Base-by-base conservation (phyloP, 192 early-diverging fungal species). In the Backusella luteola region DNA sequence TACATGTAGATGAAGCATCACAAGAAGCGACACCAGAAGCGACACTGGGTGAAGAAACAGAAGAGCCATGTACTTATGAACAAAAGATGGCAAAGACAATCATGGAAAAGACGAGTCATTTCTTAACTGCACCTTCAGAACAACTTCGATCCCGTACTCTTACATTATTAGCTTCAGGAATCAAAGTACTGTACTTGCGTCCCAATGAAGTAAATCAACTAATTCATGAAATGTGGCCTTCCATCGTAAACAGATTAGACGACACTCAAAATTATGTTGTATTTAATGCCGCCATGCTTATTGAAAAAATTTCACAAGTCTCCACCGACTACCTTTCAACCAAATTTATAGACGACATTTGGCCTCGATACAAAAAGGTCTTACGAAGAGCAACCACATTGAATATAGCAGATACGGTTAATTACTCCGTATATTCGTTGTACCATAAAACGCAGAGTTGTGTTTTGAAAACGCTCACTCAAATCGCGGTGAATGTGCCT, bases 201-300 rank as follows among this genome's bases (percentile, higher is more conserved):
- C 76, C 85, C 1, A 38, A 71, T 8, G 82, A 90, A 32, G 49
- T 90, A 32, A 80, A 86, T 66, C 81, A 85, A 34, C 77, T 87
- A 2, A 75, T 90, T 2, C 79, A 88, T 70, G 76, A 68, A 5
- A 72, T 86, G 19, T 90, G 89, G 89, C 86, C 86, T 0, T 77
- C 79, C 0, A 80, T 87, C n/a, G 72, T 90, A 1, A 76, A 80
- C 32, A 74, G 69, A 34, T 67, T 81, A 34, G 78, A 79, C 17
- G 84, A 86, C 69, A 19, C 59, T 36, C 77, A 83, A 53, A 76
- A 75, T 21, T 81, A 75, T 44, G 84, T 86, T 8, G 66, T 77
- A n/a, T 76, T 85, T 21, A 49, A 79, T 42, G 81, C 85, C 11
- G 73, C 56, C 9, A 23, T 26, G 34, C 73, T 84, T 17, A 75